phyloP scores from a whole-genome alignment of 257 asterid species.

The Jacaranda copaia region DNA sequence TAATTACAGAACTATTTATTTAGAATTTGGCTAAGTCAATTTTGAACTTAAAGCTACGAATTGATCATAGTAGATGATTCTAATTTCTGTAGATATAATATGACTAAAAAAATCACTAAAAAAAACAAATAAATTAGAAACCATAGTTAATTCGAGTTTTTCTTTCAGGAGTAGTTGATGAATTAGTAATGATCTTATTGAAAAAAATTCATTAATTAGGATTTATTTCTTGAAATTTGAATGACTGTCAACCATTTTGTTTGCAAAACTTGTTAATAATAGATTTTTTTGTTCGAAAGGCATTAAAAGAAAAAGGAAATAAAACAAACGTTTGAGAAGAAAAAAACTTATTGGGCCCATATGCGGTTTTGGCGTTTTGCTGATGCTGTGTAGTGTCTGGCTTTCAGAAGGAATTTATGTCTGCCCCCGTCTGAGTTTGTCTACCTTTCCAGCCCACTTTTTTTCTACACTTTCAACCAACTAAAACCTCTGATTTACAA shows the following conservation, averaged over 20 bases:
- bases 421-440: constrained; percentile 45
- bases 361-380: constrained; percentile 32
- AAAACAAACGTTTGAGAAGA: neutral
- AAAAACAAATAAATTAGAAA: no score
- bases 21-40: no score
- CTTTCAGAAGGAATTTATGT: constrained; percentile 52
- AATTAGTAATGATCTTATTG: no score
- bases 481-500: constrained; percentile 4
- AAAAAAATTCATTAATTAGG: neutral
- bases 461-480: constrained; percentile 4
- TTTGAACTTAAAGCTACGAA: no score
- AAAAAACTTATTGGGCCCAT: constrained; percentile 31
- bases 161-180: no score
- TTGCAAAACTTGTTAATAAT: no score
- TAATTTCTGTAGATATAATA: no score
- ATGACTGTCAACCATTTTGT: no score
- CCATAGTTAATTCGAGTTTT: no score
- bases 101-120: no score
- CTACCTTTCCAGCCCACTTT: constrained; percentile 25
- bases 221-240: neutral
- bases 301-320: neutral
- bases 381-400: constrained; percentile 52
- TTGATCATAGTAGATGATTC: no score
- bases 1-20: no score
- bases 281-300: neutral